Conservation (phyloP, 2,329 filamentous ascomycete species). For the Colletotrichum acutatum region DNA sequence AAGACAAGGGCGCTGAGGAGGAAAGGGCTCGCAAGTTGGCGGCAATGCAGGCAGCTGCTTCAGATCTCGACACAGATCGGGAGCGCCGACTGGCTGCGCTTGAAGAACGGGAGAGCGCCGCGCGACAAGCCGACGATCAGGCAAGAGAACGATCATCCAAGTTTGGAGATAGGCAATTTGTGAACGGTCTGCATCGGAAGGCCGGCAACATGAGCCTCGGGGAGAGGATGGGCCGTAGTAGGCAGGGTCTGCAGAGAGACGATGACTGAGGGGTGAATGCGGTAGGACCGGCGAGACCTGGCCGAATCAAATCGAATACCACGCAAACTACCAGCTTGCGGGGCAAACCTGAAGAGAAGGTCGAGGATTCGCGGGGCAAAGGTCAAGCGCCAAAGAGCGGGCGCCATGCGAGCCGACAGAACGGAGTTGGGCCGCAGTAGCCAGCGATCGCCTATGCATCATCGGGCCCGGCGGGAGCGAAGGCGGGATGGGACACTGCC, state of each 20-base stretch:
- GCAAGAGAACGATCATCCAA: slow-evolving; percentile 68
- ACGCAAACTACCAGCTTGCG: neutral
- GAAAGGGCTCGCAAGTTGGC: slow-evolving; percentile 75
- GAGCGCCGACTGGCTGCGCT: slow-evolving; percentile 74
- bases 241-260: slow-evolving; percentile 58
- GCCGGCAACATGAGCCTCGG: slow-evolving; percentile 62
- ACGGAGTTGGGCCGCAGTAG: slow-evolving; percentile 6
- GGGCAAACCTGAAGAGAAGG: neutral
- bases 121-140: slow-evolving; percentile 74
- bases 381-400: neutral
- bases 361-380: neutral
- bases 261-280: slow-evolving; percentile 48
- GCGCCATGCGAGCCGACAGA: neutral
- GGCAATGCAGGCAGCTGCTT: slow-evolving; percentile 78
- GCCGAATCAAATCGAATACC: neutral
- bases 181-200: slow-evolving; percentile 71
- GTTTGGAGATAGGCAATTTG: slow-evolving; percentile 73
- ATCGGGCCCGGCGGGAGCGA: neutral
- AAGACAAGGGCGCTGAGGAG: slow-evolving; percentile 54
- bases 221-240: slow-evolving; percentile 61
- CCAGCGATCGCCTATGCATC: slow-evolving; percentile 2
- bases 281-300: neutral
- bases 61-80: slow-evolving; percentile 76
- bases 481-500: neutral
- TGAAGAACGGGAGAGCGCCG: slow-evolving; percentile 71